Conservation (phyloP, 176 grass and related monocot genomes). For the Rhipidocladum racemiflorum region DNA sequence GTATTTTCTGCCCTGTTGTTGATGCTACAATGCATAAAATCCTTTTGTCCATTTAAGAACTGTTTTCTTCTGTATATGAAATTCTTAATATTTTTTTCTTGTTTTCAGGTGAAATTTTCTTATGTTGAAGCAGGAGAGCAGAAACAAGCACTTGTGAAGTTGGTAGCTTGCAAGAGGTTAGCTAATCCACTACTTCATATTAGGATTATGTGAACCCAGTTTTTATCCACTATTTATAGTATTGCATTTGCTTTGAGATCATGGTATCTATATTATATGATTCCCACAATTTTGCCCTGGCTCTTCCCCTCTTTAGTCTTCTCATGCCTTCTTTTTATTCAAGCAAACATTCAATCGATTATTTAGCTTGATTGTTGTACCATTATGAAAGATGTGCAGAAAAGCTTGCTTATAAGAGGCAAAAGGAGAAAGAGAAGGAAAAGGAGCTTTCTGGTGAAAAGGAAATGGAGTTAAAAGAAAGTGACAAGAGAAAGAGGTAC, state of each 20-base stretch:
- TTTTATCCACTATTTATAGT: neutral
- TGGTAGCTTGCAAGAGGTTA: constrained; percentile 90
- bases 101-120: constrained; percentile 79
- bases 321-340: constrained; percentile 2
- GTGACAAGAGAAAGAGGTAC: constrained; percentile 74
- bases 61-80: neutral
- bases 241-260: neutral
- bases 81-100: neutral
- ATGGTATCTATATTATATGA: neutral
- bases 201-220: constrained; percentile 9
- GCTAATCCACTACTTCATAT: neutral
- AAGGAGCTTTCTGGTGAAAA: constrained; percentile 27
- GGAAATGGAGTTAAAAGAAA: constrained; percentile 37
- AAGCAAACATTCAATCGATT: neutral
- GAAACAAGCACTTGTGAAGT: constrained; percentile 91
- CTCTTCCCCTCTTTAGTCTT: neutral
- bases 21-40: neutral
- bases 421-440: constrained; percentile 68
- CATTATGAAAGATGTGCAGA: constrained; percentile 91
- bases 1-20: neutral
- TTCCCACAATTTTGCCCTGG: neutral
- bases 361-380: constrained; percentile 39
- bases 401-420: constrained; percentile 87
- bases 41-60: neutral
- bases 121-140: constrained; percentile 83